A percentile compares a stretch with the other conserved stretches of the same genome.
These are phyloP conservation scores for Zygnema cylindricum DNA, from an alignment of 139 green algal genomes.

Conservation along the genomic window DNA sequence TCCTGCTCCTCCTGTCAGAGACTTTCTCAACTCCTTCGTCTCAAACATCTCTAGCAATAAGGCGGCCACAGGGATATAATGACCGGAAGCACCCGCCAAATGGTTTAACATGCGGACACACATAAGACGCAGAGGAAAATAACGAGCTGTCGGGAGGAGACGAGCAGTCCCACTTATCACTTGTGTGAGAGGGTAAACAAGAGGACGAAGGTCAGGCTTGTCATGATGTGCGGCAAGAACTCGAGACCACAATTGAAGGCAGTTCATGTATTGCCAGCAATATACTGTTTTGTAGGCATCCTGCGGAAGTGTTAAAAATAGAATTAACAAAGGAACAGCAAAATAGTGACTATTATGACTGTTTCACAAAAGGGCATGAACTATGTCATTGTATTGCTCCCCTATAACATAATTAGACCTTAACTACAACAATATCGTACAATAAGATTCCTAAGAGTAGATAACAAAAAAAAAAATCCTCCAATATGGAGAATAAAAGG, in stretches of 20 bases:
- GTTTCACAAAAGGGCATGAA: no score
- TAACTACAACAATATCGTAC: neutral
- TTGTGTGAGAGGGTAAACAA: conserved; percentile 86
- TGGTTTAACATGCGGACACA: conserved; percentile 70
- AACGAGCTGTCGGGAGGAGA: conserved; percentile 87
- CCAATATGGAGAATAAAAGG: no score
- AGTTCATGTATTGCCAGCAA: conserved; percentile 89
- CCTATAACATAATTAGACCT: no score
- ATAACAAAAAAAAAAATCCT: no score
- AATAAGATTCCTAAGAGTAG: no score
- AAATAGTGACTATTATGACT: no score
- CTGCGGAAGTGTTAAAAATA: no score
- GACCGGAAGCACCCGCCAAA: conserved; percentile 67
- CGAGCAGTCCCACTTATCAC: conserved; percentile 71
- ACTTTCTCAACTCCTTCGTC: conserved; percentile 60
- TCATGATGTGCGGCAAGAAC: conserved; percentile 62
- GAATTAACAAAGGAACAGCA: no score
- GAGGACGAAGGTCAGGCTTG: conserved; percentile 67
- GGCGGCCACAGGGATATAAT: conserved; percentile 81
- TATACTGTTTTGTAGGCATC: conserved; percentile 88
- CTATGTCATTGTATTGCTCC: no score
- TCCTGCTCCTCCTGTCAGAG: conserved; percentile 37
- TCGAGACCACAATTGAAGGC: conserved; percentile 88
- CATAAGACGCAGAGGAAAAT: conserved; percentile 88
- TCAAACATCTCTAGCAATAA: conserved; percentile 80